A percentile compares a stretch with the other conserved stretches of the same genome.
Conservation (phyloP, 768 basidiomycete species). For the Auricularia sp. region DNA sequence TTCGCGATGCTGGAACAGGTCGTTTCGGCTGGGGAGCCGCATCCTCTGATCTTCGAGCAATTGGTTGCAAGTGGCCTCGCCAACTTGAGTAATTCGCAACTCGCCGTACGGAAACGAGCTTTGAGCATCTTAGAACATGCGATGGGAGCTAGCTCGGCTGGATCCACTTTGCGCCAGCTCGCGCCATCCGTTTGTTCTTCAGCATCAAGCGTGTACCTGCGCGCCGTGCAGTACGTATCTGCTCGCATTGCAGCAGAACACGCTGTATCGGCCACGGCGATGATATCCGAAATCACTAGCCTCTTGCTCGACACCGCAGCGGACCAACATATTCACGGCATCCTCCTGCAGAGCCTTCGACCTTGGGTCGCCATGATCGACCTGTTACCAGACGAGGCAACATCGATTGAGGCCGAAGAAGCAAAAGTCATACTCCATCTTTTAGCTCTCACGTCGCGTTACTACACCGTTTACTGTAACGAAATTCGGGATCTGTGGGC, state of each 20-base stretch:
- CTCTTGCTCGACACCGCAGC: conserved; percentile 51
- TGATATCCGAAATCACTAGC: conserved; percentile 60
- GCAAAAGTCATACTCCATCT: conserved; percentile 66
- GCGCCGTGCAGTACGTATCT: conserved; percentile 69
- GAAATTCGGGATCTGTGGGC: conserved; percentile 75
- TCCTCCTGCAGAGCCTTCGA: conserved; percentile 69
- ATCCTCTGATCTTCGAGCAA: conserved; percentile 65
- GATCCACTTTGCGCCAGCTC: conserved; percentile 59
- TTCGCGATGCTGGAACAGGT: conserved; percentile 74
- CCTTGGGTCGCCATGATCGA: conserved; percentile 76
- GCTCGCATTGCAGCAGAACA: conserved; percentile 73
- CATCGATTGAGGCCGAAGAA: conserved; percentile 47
- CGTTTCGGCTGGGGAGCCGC: conserved; percentile 41
- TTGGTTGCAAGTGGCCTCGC: conserved; percentile 67
- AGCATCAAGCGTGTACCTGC: conserved; percentile 66
- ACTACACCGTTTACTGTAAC: conserved; percentile 62
- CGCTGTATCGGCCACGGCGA: conserved; percentile 46
- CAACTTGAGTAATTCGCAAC: conserved; percentile 68
- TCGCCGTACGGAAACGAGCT: conserved; percentile 58
- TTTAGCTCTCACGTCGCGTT: conserved; percentile 72
- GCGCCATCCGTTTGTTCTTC: conserved; percentile 64
- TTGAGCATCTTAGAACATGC: conserved; percentile 68
- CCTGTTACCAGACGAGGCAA: conserved; percentile 51
- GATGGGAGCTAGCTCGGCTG: conserved; percentile 58
- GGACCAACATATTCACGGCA: conserved; percentile 37